Evolutionary conservation across 352 stramenopile genomes (phyloP), one percentile per base, ranked within the genome.

Genomic region (Lagenidium giganteum): DNA sequence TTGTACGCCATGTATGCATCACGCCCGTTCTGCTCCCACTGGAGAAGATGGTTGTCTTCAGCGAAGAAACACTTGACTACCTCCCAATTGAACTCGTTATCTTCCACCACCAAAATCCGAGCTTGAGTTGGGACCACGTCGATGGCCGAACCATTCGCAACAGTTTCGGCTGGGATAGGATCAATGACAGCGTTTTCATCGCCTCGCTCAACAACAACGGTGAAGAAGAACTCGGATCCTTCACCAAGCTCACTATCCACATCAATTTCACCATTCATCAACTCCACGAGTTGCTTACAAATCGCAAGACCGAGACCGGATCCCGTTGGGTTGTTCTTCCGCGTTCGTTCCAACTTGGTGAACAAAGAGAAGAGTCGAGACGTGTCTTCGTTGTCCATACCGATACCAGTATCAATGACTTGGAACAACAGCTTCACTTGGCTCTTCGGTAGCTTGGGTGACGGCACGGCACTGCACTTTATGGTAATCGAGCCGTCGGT

Each of bases 21-120:
- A 14, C 66, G 59, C 1, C 81, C 81, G 37, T 93, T 93, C 16
- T 74, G 76, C 39, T 88, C 77, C 80, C 80, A 93, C 40, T 90
- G 80, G 16, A 93, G 47, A 9, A 88, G 41, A 43, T 93, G 80
- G 35, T 93, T 83, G 33, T 87, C 80, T 36, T 88, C 70, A 34
- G 70, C 73, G 42, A 86, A 85, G 41, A 87, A 93, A 49, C 76
- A 89, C 44, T 92, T 93, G 30, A 95, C 79, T 6, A 95, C 81
- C 60, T 95, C 81, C 83, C 81, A 93, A 34, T 95, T 95, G 50
- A 95, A 93, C 37, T 95, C 81, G 34, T 95, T 95, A 56, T 95
- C 83, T 65, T 95, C 83, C 6, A 90, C 80, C 8, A 90, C 75
- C 47, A 93, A 58, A 31, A 93, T 90, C 0, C 77, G 67, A 30